Percentiles rank a stretch among this genome's conserved stretches.
Evolutionary conservation across 495 filamentous ascomycete species (phyloP).

Genomic region (Trypethelium eluteriae): DNA sequence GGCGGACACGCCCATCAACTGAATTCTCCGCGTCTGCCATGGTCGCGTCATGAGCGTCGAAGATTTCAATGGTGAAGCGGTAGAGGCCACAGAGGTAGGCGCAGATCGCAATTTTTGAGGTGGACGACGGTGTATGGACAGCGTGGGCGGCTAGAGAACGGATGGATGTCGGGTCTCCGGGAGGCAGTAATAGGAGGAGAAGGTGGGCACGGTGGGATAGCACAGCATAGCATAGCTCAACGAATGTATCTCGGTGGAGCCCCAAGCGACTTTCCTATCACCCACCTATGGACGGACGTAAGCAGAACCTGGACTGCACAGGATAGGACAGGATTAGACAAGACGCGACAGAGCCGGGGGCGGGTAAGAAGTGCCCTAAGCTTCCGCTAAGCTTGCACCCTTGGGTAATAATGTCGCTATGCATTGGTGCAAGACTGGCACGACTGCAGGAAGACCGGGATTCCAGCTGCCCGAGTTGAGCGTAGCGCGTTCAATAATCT

Average conservation of each 20-base stretch:
- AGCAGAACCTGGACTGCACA: too few species aligned
- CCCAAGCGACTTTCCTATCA: neutral
- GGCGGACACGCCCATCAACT: neutral
- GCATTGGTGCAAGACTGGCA: too few species aligned
- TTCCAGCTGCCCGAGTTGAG: too few species aligned
- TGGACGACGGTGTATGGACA: neutral
- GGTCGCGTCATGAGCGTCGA: neutral
- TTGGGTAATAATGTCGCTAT: neutral
- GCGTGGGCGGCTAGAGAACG: neutral
- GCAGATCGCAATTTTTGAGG: slow-evolving; percentile 1
- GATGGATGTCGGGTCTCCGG: neutral
- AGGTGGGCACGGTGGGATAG: neutral
- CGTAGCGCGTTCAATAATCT: too few species aligned
- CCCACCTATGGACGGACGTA: too few species aligned
- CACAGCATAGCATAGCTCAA: neutral
- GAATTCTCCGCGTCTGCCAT: neutral
- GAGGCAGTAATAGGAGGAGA: neutral
- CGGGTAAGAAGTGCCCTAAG: neutral
- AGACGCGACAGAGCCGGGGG: neutral
- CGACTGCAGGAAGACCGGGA: too few species aligned
- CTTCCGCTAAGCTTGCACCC: neutral
- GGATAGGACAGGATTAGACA: too few species aligned
- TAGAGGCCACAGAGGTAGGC: neutral
- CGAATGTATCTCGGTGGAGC: neutral
- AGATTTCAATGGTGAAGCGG: neutral